phyloP scores from a whole-genome alignment of 2,329 filamentous ascomycete species.

The Neopestalotiopsis sp. region DNA sequence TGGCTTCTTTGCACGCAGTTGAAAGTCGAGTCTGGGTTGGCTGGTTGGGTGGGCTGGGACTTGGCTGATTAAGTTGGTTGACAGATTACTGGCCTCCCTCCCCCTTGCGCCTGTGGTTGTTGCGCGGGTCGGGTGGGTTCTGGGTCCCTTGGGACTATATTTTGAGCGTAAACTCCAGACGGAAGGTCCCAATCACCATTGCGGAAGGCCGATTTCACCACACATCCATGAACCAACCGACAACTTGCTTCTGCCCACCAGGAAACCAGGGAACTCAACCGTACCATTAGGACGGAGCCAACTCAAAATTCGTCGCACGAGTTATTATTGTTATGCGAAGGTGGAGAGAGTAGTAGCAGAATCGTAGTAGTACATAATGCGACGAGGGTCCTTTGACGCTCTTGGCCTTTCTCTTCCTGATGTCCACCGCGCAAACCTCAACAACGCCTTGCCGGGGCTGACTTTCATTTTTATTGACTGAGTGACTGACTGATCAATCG shows the following conservation, averaged over 20 bases:
- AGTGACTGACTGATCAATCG: not conserved
- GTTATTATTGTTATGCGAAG: not conserved
- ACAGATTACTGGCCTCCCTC: no score
- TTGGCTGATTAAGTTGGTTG: no score
- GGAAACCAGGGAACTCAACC: no score
- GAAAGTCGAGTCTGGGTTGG: no score
- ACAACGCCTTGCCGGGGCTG: not conserved
- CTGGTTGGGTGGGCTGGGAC: no score
- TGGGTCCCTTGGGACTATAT: not conserved
- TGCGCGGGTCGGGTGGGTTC: not conserved
- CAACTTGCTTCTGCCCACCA: not conserved
- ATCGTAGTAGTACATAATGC: not conserved
- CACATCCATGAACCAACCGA: not conserved
- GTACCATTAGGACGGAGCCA: no score
- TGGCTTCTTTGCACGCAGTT: not conserved
- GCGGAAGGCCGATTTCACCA: not conserved
- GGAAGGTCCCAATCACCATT: slow-evolving; percentile 12
- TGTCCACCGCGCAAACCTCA: no score
- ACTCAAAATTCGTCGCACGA: no score
- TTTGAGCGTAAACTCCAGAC: slow-evolving; percentile 7
- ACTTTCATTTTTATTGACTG: no score
- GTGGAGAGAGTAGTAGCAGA: not conserved
- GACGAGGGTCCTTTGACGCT: not conserved
- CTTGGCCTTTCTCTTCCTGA: not conserved
- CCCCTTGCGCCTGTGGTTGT: not conserved